A percentile compares a stretch with the other conserved stretches of the same genome.
Conservation (phyloP, 768 basidiomycete genomes). For the Coprinellus aureogranulatus region DNA sequence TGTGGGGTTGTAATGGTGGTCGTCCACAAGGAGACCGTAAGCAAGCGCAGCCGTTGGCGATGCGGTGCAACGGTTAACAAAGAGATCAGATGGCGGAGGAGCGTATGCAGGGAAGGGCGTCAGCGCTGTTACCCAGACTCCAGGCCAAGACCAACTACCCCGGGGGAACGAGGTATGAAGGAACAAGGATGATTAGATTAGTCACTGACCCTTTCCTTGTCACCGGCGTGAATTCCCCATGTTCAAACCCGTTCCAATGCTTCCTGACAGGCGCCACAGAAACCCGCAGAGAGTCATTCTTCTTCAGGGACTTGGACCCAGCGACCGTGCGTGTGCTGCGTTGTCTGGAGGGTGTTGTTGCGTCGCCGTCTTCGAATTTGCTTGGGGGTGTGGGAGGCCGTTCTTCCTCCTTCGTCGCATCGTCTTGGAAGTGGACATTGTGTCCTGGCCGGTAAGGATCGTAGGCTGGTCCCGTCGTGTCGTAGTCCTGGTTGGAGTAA, state of each 20-base stretch:
- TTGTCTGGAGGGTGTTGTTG: background rate
- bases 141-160: too few species aligned
- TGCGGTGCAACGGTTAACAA: background rate
- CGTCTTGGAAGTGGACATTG: constrained; percentile 8
- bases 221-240: constrained; percentile 43
- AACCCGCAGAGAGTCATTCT: constrained; percentile 15
- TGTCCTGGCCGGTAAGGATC: too few species aligned
- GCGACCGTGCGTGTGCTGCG: constrained; percentile 14
- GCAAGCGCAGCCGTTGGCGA: background rate
- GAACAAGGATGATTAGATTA: background rate
- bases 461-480: too few species aligned
- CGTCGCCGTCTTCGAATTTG: background rate
- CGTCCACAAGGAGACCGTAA: background rate
- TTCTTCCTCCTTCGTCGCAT: background rate
- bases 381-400: background rate
- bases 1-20: too few species aligned
- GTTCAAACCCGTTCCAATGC: constrained; percentile 39
- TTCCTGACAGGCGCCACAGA: constrained; percentile 19
- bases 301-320: constrained; percentile 14
- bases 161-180: too few species aligned
- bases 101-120: too few species aligned
- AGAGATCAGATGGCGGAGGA: background rate
- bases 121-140: too few species aligned
- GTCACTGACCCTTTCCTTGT: constrained; percentile 10
- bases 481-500: too few species aligned